A percentile compares a stretch with the other conserved stretches of the same genome.
phyloP scores from a whole-genome alignment of 345 rosid species.

The Eucalyptus leucophloia region DNA sequence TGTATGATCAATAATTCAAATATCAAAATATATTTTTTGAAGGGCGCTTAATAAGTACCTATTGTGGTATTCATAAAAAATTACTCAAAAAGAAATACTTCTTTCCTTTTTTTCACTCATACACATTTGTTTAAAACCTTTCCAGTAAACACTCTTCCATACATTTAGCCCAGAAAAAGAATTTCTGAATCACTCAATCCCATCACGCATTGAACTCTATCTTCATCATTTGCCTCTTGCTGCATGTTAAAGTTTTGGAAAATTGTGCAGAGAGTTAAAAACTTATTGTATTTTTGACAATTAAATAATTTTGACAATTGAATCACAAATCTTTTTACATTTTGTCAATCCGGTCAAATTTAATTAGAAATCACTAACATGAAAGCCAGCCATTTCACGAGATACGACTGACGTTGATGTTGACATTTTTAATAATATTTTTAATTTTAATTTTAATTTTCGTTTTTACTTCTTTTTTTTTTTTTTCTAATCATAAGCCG shows the following conservation, averaged over 20 bases:
- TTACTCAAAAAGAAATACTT: not conserved
- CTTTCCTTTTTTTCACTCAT: not conserved
- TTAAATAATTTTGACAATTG: too few species aligned
- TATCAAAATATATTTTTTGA: too few species aligned
- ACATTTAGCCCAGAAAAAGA: not conserved
- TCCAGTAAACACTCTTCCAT: not conserved
- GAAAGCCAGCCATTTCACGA: fast-evolving
- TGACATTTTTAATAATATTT: too few species aligned
- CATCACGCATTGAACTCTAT: not conserved
- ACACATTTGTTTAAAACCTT: not conserved
- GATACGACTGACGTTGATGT: fast-evolving
- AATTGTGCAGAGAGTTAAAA: too few species aligned
- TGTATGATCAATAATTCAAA: not conserved
- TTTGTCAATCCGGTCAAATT: not conserved
- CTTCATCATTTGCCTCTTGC: not conserved
- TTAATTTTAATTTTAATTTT: too few species aligned
- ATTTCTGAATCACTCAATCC: not conserved
- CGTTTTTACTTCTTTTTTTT: too few species aligned
- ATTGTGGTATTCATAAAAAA: too few species aligned
- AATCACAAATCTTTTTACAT: fast-evolving
- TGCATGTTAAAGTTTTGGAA: not conserved
- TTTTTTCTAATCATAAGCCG: too few species aligned
- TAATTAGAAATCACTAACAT: too few species aligned
- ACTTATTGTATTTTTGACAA: too few species aligned
- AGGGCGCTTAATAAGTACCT: not conserved